Percentiles rank a stretch among this genome's conserved stretches.
These are phyloP conservation scores for Rhynchospora pubera DNA, from an alignment of 176 grass and related monocot species.

Conservation along the genomic window DNA sequence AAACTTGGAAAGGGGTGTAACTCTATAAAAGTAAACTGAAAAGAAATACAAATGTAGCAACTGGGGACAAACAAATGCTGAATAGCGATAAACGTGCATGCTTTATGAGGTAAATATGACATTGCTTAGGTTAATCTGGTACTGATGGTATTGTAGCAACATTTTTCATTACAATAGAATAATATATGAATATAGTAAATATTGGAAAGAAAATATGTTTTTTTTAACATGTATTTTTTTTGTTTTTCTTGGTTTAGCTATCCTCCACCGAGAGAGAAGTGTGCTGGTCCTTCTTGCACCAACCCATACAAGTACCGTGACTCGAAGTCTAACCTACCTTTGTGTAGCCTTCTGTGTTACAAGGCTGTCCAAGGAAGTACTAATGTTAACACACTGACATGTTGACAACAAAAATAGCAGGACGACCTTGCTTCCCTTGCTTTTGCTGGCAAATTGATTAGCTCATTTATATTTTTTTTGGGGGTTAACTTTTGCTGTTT, in stretches of 20 bases:
- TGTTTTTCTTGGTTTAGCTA: constrained; percentile 43
- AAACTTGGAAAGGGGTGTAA: background rate
- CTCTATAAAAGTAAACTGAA: background rate
- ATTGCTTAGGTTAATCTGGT: background rate
- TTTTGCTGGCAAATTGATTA: background rate
- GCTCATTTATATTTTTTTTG: background rate
- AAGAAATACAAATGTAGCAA: background rate
- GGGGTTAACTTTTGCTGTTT: background rate
- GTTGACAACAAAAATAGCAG: constrained; percentile 15
- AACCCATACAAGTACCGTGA: constrained; percentile 93
- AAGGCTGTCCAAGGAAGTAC: constrained; percentile 57
- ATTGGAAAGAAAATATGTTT: background rate
- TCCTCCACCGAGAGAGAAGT: constrained; percentile 94
- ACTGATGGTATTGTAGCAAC: background rate
- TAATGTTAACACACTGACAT: constrained; percentile 28
- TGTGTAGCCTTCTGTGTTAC: constrained; percentile 88
- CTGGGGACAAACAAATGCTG: background rate
- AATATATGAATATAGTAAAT: background rate
- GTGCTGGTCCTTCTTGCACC: constrained; percentile 65
- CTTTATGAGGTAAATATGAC: background rate
- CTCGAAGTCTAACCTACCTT: constrained; percentile 73
- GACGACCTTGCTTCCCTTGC: background rate
- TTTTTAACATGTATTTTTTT: constrained; percentile 9
- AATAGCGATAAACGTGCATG: background rate
- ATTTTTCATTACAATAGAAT: background rate